Evolutionary conservation across 768 basidiomycete species (phyloP), one percentile per base, ranked within the genome.

Genomic region (Peribolospora baueri): DNA sequence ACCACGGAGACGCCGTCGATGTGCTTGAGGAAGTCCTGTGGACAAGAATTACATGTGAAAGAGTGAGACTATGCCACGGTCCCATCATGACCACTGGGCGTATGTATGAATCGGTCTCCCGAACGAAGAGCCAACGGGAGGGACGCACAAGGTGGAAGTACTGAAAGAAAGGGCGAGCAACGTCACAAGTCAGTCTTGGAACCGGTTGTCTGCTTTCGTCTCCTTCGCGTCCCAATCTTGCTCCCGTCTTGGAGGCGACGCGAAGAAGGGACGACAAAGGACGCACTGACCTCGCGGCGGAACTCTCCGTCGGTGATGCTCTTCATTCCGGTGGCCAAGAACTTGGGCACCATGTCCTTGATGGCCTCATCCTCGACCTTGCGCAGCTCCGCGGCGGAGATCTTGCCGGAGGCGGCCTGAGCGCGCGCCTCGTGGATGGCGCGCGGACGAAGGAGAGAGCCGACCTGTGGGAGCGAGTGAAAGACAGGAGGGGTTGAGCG

Each of bases 401-500:
- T 51, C n/a, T 52, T 42, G 14, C 62, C 63, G 25, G 48, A 42
- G n/a, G 53, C 36, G 57, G 52, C 48, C 7, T 54, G 40, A 5
- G 46, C 46, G 42, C 63, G 59, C 13, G 62, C 62, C 13, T 55
- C 39, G 49, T 60, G 61, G 39, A 64, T 49, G 36, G 53, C 55
- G 11, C 53, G 41, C n/a, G 62, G 62, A 39, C 63, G 60, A 42
- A 64, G 59, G 58, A 62, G 62, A 38, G 60, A 61, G 14, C 63
- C 63, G 54, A 64, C 61, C 39, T 57, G 56, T 25, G 25, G 25
- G 25, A 25, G 25, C 25, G 25, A 25, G 25, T 25, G 25, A 25
- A 25, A 25, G 25, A 25, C 25, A 25, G 25, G 25, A 25, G 25
- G 25, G 25, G 25, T 25, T 25, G 25, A 25, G 25, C 25, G 25